Evolutionary conservation across 495 filamentous ascomycete species (phyloP).

Genomic region (Penicillium odoratum): DNA sequence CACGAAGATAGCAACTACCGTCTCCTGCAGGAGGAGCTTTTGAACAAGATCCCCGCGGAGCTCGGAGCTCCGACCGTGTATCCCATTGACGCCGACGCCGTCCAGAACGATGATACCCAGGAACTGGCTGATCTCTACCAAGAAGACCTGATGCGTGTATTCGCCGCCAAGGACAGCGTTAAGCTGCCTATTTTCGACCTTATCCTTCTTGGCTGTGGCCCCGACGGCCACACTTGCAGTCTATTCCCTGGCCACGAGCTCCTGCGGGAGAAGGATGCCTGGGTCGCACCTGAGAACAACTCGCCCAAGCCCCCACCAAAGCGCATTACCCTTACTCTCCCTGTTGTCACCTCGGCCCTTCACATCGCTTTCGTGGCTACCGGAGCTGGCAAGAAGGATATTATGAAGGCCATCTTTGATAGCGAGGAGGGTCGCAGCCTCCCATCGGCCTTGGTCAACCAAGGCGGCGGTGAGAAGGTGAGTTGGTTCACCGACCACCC

Average conservation of each 20-base stretch:
- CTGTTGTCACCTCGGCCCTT: conserved; percentile 80
- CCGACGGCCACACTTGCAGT: conserved; percentile 96
- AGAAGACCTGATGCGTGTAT: conserved; percentile 76
- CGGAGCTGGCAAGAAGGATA: conserved; percentile 83
- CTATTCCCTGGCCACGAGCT: conserved; percentile 89
- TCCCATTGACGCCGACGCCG: conserved; percentile 68
- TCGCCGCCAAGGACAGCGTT: conserved; percentile 83
- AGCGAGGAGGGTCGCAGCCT: conserved; percentile 69
- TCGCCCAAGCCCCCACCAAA: conserved; percentile 91
- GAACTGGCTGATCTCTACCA: conserved; percentile 95
- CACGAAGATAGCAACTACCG: conserved; percentile 93
- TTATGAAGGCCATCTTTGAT: conserved; percentile 89
- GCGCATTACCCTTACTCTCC: conserved; percentile 88
- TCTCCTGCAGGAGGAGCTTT: conserved; percentile 79
- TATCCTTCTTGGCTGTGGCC: conserved; percentile 86
- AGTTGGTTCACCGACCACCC: conserved; percentile 91
- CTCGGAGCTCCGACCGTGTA: conserved; percentile 68
- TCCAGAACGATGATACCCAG: conserved; percentile 81
- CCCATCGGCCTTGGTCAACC: conserved; percentile 86
- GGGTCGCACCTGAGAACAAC: conserved; percentile 87
- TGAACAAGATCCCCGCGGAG: conserved; percentile 77
- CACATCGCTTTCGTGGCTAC: conserved; percentile 90
- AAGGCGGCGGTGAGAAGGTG: conserved; percentile 75
- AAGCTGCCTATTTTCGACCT: conserved; percentile 93
- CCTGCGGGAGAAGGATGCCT: conserved; percentile 83